Base-by-base conservation (phyloP, 768 basidiomycete genomes). In the Xerocomus brunneocitrinus region DNA sequence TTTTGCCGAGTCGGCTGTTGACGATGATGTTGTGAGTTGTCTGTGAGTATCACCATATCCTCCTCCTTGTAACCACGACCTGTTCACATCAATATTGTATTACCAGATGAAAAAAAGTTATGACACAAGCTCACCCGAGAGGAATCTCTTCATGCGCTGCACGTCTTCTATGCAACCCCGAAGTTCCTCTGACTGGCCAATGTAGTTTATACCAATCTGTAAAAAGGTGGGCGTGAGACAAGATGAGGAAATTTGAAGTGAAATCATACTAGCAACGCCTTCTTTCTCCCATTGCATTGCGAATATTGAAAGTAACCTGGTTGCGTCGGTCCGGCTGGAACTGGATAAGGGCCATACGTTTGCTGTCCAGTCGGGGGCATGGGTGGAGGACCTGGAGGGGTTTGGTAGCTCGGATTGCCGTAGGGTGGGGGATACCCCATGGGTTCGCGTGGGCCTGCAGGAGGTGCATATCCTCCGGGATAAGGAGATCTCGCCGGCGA, bases 121-220 rank as follows among this genome's bases (percentile, higher is more conserved):
- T 13, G 32, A 50, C 25, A 24, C 12, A 14, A n/a, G 68, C 84
- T 55, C 61, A 89, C 89, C 62, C 55, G 75, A 77, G 43, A 95
- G 71, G 74, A 98, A 98, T n/a, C 73, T 67, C 61, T 80, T 77
- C 49, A 98, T 81, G 66, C 93, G 95, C 45, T 75, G 69, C 0
- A 86, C 95, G 63, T 99, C 95, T 66, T 98, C 95, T 66, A 95
- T 87, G 65, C 95, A 98, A 9, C 95, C 95, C 0, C 73, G 69
- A 7, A 98, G 74, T 60, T 84, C 79, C n/a, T 79, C 79, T 4
- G 68, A 67, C 59, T 84, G 82, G 1, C 89, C 86, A 22, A 76
- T 65, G 66, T 98, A 98, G 68, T 92, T 92, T 61, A 97, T 90
- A 0, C 95, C 95, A 58, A 97, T 84, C 91, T 92, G 58, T 36